Evolutionary conservation across 345 rosid genomes (phyloP).

Genomic region (Abelmoschus esculentus): DNA sequence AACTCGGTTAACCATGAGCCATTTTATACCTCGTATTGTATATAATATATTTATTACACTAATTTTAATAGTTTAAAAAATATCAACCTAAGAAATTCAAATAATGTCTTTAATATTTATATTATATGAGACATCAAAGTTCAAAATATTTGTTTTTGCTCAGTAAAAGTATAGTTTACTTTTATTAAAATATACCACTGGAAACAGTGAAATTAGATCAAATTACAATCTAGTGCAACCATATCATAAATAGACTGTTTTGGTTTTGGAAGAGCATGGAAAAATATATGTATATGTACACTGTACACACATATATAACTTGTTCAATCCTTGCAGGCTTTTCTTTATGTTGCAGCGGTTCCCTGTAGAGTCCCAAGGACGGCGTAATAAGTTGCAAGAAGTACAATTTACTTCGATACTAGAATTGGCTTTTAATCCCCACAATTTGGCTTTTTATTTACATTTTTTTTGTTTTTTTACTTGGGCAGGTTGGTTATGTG

Average conservation of each 20-base stretch:
- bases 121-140: too few species aligned
- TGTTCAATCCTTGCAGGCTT: slow-evolving; percentile 44
- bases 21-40: too few species aligned
- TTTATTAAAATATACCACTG: too few species aligned
- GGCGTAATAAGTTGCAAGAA: slow-evolving; percentile 89
- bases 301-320: not conserved
- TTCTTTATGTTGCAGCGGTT: slow-evolving; percentile 88
- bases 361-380: slow-evolving; percentile 91
- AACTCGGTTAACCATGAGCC: too few species aligned
- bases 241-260: not conserved
- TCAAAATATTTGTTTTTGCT: too few species aligned
- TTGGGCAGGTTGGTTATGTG: slow-evolving; percentile 84
- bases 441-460: not conserved
- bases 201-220: too few species aligned
- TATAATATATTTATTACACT: too few species aligned
- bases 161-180: too few species aligned
- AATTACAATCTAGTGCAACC: not conserved
- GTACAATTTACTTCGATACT: slow-evolving; percentile 26
- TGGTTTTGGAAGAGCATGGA: not conserved
- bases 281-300: not conserved
- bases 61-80: too few species aligned
- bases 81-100: too few species aligned
- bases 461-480: slow-evolving; percentile 5
- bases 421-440: not conserved
- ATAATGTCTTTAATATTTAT: too few species aligned